These are phyloP conservation scores for Bauhinia variegata DNA, from an alignment of 306 rosid species.

Conservation along the genomic window DNA sequence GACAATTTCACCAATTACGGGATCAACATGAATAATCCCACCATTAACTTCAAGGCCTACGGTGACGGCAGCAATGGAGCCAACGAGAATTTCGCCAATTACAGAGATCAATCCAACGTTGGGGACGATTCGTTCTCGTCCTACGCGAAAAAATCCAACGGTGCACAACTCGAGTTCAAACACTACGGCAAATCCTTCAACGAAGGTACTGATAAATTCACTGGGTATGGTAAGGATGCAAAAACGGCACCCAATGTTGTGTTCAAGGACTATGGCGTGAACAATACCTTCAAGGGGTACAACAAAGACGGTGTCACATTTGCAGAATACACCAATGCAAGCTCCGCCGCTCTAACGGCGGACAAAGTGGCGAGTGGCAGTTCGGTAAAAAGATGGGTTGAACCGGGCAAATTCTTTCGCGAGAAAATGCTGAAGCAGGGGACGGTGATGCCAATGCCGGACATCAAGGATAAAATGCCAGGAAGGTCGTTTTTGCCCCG, in stretches of 20 bases:
- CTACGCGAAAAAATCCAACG: conserved; percentile 51
- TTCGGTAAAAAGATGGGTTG: conserved; percentile 53
- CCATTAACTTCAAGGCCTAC: conserved; percentile 49
- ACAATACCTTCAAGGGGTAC: conserved; percentile 55
- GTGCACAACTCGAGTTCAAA: conserved; percentile 42
- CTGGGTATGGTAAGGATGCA: conserved; percentile 50
- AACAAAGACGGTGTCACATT: conserved; percentile 40
- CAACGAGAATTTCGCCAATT: conserved; percentile 48
- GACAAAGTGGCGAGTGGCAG: conserved; percentile 40
- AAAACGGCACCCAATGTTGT: conserved; percentile 34
- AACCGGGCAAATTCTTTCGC: conserved; percentile 66
- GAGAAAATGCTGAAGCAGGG: conserved; percentile 56
- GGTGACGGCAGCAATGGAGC: conserved; percentile 57
- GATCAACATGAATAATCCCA: conserved; percentile 44
- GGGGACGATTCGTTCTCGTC: conserved; percentile 55
- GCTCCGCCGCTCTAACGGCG: conserved; percentile 3
- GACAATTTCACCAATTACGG: conserved; percentile 52
- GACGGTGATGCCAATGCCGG: conserved; percentile 58
- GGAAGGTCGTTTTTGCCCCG: conserved; percentile 63
- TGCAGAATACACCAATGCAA: conserved; percentile 35
- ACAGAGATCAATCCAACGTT: conserved; percentile 53
- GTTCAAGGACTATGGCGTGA: conserved; percentile 54
- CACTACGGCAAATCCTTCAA: conserved; percentile 54
- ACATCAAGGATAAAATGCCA: conserved; percentile 60
- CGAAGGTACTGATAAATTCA: conserved; percentile 49